Conservation (phyloP, 148 eudicot species). For the Heliosperma pusillum region DNA sequence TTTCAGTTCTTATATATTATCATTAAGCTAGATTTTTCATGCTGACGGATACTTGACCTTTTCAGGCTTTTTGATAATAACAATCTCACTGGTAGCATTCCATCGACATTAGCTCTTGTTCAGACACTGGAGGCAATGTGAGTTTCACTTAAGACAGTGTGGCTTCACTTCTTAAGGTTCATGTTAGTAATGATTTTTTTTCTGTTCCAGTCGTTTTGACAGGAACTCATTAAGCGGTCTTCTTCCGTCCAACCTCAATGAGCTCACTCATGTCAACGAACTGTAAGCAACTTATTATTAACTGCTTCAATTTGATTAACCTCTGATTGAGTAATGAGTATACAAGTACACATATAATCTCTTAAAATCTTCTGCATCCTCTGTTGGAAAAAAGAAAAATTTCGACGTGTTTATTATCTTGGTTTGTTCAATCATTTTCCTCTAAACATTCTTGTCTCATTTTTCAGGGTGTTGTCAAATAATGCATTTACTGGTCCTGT, state of each 20-base stretch:
- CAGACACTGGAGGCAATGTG: constrained; percentile 60
- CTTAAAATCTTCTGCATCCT: neutral
- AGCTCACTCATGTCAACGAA: constrained; percentile 49
- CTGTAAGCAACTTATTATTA: constrained; percentile 49
- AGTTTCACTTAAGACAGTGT: constrained; percentile 31
- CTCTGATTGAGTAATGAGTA: neutral
- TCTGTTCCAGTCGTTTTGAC: constrained; percentile 62
- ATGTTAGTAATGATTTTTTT: constrained; percentile 15
- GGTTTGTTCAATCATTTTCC: neutral
- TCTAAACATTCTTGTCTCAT: constrained; percentile 9
- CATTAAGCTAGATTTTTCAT: neutral
- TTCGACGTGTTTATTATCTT: neutral
- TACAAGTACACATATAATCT: neutral
- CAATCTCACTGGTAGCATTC: constrained; percentile 51
- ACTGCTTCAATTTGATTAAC: neutral
- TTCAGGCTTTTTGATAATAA: constrained; percentile 80
- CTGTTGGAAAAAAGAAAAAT: neutral
- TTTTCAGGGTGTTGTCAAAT: constrained; percentile 66
- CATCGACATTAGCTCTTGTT: constrained; percentile 57
- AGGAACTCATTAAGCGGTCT: constrained; percentile 53
- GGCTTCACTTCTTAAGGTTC: neutral
- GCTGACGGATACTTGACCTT: constrained; percentile 5
- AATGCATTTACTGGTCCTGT: constrained; percentile 55
- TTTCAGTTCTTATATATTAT: neutral
- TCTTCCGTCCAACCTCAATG: constrained; percentile 50